Conservation (phyloP, 1,139 yeast genomes). For the Saccharomyces hybrid region DNA sequence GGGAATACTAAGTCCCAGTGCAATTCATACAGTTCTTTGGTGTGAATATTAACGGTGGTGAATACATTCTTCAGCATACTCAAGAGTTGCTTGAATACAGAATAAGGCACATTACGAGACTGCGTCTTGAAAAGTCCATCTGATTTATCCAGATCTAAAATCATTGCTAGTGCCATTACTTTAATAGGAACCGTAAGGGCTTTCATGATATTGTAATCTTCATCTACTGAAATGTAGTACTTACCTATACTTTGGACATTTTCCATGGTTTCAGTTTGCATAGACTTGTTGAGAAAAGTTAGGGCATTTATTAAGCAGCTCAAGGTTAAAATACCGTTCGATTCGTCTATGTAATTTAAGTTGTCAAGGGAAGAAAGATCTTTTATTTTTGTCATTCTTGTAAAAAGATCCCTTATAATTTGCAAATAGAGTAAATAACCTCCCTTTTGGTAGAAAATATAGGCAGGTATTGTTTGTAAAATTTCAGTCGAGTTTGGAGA, state of each 20-base stretch:
- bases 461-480: constrained; percentile 40
- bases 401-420: constrained; percentile 16
- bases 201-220: constrained; percentile 23
- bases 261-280: constrained; percentile 29
- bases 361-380: constrained; percentile 32
- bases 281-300: constrained; percentile 38
- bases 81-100: constrained; percentile 29
- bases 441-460: constrained; percentile 42
- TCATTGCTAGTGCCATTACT: constrained; percentile 19
- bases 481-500: constrained; percentile 27
- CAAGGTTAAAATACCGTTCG: constrained; percentile 36
- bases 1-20: constrained; percentile 33
- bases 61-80: constrained; percentile 25
- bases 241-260: constrained; percentile 19
- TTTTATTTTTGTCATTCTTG: constrained; percentile 20
- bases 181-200: constrained; percentile 22
- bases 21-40: constrained; percentile 39
- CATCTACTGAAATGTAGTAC: constrained; percentile 21
- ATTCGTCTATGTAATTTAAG: constrained; percentile 36
- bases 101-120: constrained; percentile 25
- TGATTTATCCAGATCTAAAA: constrained; percentile 15
- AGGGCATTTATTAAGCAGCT: constrained; percentile 39
- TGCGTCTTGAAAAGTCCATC: constrained; percentile 17
- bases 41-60: constrained; percentile 22
- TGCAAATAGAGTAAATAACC: constrained; percentile 33